Percentiles rank a stretch among this genome's conserved stretches.
phyloP scores from a whole-genome alignment of 1,284 basidiomycete species.

The Leccinum colubrinum region DNA sequence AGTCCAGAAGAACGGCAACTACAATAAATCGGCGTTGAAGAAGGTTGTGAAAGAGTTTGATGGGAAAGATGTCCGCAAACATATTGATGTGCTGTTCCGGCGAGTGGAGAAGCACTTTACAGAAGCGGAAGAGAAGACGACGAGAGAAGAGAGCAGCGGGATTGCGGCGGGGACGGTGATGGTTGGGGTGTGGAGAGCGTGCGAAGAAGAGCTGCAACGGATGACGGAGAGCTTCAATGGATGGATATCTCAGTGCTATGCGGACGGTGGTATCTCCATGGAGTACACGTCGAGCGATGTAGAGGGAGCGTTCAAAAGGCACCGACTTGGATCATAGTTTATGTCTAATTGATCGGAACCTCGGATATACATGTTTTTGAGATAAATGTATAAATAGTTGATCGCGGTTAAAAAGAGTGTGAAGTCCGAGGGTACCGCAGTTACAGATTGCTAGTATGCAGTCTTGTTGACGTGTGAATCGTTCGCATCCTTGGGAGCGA shows the following conservation, averaged over 20 bases:
- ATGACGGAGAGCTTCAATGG: conserved; percentile 70
- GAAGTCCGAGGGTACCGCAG: conserved; percentile 10
- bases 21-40: conserved; percentile 77
- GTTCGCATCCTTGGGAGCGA: conserved; percentile 17
- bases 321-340: conserved; percentile 48
- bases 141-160: conserved; percentile 54
- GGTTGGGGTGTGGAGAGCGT: conserved; percentile 84
- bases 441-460: conserved; percentile 4
- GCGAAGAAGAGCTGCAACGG: conserved; percentile 76
- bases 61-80: conserved; percentile 85
- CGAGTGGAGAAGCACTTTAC: conserved; percentile 96
- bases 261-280: conserved; percentile 63
- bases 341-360: conserved; percentile 9
- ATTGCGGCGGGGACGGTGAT: conserved; percentile 68
- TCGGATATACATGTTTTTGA: conserved; percentile 11
- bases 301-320: conserved; percentile 72
- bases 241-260: conserved; percentile 76
- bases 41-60: conserved; percentile 86
- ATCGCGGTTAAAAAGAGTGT: neutral
- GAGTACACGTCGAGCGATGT: conserved; percentile 80
- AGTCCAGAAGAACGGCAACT: conserved; percentile 74
- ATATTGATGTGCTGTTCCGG: conserved; percentile 84
- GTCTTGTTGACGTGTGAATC: conserved; percentile 10
- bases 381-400: neutral
- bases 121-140: conserved; percentile 68